phyloP scores from a whole-genome alignment of 257 asterid species.

The Nicotiana undulata region DNA sequence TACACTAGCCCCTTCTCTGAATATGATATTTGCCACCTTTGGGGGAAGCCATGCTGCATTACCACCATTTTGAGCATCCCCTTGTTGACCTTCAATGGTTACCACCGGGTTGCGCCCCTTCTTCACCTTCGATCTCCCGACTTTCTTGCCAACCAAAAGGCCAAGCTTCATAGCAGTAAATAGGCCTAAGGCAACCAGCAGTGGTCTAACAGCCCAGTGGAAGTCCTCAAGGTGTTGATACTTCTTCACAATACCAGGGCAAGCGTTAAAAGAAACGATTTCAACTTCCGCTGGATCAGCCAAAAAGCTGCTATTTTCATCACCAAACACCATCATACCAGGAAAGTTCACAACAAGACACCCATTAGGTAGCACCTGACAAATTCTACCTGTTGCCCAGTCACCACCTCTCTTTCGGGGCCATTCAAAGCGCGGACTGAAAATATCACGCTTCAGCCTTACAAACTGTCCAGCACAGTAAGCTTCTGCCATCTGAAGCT shows the following conservation, averaged over 20 bases:
- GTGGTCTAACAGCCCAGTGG: constrained; percentile 89
- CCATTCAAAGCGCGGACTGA: constrained; percentile 78
- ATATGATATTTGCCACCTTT: constrained; percentile 46
- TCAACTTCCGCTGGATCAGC: constrained; percentile 88
- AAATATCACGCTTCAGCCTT: constrained; percentile 40
- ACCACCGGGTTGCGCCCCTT: constrained; percentile 14
- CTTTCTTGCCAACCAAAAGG: constrained; percentile 46
- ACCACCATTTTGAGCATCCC: constrained; percentile 28
- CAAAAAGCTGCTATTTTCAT: constrained; percentile 31
- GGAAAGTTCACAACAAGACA: constrained; percentile 74
- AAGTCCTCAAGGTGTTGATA: constrained; percentile 84
- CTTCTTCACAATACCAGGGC: constrained; percentile 49
- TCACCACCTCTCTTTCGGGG: constrained; percentile 55
- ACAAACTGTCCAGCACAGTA: constrained; percentile 62
- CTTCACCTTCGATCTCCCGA: constrained; percentile 27
- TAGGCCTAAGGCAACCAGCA: constrained; percentile 62
- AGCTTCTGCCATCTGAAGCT: constrained; percentile 80
- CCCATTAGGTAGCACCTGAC: constrained; percentile 67
- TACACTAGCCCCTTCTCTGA: constrained; percentile 30
- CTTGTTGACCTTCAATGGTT: constrained; percentile 27
- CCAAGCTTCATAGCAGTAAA: constrained; percentile 76
- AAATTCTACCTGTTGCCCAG: constrained; percentile 60
- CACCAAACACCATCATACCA: constrained; percentile 39
- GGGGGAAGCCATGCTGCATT: constrained; percentile 57
- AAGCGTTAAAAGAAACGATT: constrained; percentile 48